Base-by-base conservation (phyloP, 1,284 basidiomycete genomes). In the Ceratobasidium papillatum region DNA sequence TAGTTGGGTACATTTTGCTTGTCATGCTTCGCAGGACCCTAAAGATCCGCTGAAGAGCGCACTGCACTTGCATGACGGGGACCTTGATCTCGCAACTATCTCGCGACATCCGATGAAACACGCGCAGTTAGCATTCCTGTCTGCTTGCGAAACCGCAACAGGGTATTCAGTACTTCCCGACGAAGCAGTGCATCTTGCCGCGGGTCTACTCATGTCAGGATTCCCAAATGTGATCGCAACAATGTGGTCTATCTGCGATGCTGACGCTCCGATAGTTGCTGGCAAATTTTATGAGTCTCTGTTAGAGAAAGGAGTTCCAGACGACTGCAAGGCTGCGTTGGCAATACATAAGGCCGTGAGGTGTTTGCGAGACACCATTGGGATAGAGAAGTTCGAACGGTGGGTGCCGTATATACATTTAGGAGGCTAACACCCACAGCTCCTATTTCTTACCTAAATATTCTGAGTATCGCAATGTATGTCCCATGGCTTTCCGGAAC, bases 101-200 rank as follows among this genome's bases (percentile, higher is more conserved):
- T 49, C 34, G 0, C 8, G 30, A 17, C 52, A 34, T 7, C 38
- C 43, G 22, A 38, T 52, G 14, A 59, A 43, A 45, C 27, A 74
- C 49, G 41, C 17, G 3, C 45, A 51, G 7, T 43, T 74, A 25
- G 72, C 72, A 3, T 62, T 74, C 19, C 45, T 74, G n/a, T 74
- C 72, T 11, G 72, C 72, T 3, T 74, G 72, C 47, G 47, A 74
- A 19, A 62, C 72, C 27, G 72, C 72, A 9, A 47, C 69, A 17
- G 69, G 58, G 14, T 34, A 61, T 27, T 3, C n/a, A 38, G 22
- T 25, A 11, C 14, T 56, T 36, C 72, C 72, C 14, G 72, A 74
- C 45, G 72, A 74, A 22, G 45, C 61, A 4, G 45, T 74, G 9
- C 72, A 74, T 32, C 59, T 74, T 14, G 72, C 72, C 4, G 36